Evolutionary conservation across 805 yeast species (phyloP).

Genomic region (Candida methanosorbosa): DNA sequence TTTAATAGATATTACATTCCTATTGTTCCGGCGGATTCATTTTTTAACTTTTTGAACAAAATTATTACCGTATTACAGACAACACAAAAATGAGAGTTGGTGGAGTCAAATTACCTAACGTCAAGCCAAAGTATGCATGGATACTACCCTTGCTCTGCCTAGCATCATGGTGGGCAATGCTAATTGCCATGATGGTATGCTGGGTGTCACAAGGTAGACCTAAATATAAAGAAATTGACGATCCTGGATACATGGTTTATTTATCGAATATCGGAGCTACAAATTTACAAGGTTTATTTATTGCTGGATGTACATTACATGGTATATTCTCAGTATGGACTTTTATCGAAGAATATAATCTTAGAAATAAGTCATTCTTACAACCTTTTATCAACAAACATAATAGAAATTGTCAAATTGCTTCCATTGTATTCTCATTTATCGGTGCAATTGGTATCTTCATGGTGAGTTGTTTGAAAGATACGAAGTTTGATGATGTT

Average conservation of each 20-base stretch:
- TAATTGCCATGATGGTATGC: conserved; percentile 63
- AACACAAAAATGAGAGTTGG: conserved; percentile 4
- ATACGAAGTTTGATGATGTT: conserved; percentile 43
- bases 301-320: conserved; percentile 68
- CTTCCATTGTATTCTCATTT: conserved; percentile 17
- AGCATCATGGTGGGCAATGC: conserved; percentile 86
- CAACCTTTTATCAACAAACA: conserved; percentile 37
- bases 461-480: conserved; percentile 67
- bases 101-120: conserved; percentile 12
- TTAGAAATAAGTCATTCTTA: conserved; percentile 44
- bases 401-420: conserved; percentile 21
- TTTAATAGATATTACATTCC: too few relatives aligned
- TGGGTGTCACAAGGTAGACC: conserved; percentile 85
- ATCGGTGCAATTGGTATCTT: conserved; percentile 58
- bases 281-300: conserved; percentile 74
- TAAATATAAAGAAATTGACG: conserved; percentile 45
- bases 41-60: too few relatives aligned
- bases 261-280: conserved; percentile 88
- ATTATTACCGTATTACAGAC: too few relatives aligned
- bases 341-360: conserved; percentile 49
- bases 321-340: conserved; percentile 66
- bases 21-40: too few relatives aligned
- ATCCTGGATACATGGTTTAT: conserved; percentile 48
- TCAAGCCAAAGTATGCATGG: conserved; percentile 20
- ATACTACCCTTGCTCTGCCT: conserved; percentile 56